Percentiles rank a stretch among this genome's conserved stretches.
Conservation (phyloP, 1,284 basidiomycete species). For the Agaricales sp. region DNA sequence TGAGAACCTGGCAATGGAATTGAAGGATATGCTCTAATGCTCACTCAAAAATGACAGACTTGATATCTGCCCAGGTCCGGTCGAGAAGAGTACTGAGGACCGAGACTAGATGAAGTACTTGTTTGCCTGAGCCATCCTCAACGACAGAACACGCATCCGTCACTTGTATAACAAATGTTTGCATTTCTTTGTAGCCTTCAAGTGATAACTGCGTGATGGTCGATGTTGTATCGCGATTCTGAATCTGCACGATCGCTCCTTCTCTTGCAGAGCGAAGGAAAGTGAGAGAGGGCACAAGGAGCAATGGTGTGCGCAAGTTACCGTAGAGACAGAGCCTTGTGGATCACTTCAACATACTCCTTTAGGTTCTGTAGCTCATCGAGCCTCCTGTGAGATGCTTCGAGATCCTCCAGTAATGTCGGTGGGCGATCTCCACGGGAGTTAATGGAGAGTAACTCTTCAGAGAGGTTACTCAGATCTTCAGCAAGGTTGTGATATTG, state of each 20-base stretch:
- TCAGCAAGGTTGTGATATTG: slow-evolving; percentile 63
- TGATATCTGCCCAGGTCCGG: slow-evolving; percentile 71
- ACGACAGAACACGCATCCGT: slow-evolving; percentile 31
- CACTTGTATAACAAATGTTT: slow-evolving; percentile 45
- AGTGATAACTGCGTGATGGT: slow-evolving; percentile 37
- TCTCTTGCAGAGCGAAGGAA: slow-evolving; percentile 32
- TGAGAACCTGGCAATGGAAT: background rate
- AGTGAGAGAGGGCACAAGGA: too few species aligned
- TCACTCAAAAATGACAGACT: slow-evolving; percentile 51
- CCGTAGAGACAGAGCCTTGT: slow-evolving; percentile 67
- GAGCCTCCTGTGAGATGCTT: slow-evolving; percentile 61
- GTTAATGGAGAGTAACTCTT: slow-evolving; percentile 51
- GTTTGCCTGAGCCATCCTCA: slow-evolving; percentile 33
- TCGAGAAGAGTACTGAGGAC: slow-evolving; percentile 52
- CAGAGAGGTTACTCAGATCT: slow-evolving; percentile 59
- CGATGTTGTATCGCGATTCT: slow-evolving; percentile 19
- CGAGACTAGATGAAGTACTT: slow-evolving; percentile 40
- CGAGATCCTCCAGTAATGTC: slow-evolving; percentile 73
- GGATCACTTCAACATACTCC: slow-evolving; percentile 66
- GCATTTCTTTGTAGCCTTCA: slow-evolving; percentile 49
- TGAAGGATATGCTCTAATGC: background rate
- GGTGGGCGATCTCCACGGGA: slow-evolving; percentile 34
- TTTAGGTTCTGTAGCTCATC: slow-evolving; percentile 68
- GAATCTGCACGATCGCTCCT: slow-evolving; percentile 38
- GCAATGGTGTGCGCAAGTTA: slow-evolving; percentile 18